phyloP scores from a whole-genome alignment of 2,329 filamentous ascomycete species.

The Cryoendolithus antarcticus region DNA sequence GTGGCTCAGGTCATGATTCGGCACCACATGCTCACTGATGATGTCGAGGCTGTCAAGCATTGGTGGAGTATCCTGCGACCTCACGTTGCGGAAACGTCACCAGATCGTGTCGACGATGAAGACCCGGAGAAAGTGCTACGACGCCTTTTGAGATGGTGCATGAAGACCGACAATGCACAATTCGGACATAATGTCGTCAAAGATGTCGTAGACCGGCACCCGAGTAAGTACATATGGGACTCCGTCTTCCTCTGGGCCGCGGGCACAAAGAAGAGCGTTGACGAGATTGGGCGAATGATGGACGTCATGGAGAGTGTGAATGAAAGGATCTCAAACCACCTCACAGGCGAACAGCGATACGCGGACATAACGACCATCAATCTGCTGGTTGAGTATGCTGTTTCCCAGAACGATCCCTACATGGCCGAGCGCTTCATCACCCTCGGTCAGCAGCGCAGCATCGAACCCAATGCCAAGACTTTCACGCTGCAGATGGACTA shows the following conservation, averaged over 20 bases:
- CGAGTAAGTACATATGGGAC: slow-evolving; percentile 45
- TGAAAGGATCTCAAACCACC: slow-evolving; percentile 20
- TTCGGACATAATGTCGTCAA: slow-evolving; percentile 53
- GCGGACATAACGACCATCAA: slow-evolving; percentile 68
- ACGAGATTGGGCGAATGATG: slow-evolving; percentile 64
- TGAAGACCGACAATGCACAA: slow-evolving; percentile 40
- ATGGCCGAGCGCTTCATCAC: slow-evolving; percentile 61
- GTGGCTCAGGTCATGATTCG: slow-evolving; percentile 20
- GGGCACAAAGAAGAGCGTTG: slow-evolving; percentile 55
- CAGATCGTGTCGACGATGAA: too few species aligned
- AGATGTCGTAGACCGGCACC: slow-evolving; percentile 16
- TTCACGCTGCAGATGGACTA: slow-evolving; percentile 65
- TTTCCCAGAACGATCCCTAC: slow-evolving; percentile 55
- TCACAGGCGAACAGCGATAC: slow-evolving; percentile 29
- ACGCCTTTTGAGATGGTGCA: slow-evolving; percentile 12
- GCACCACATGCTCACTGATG: slow-evolving; percentile 49
- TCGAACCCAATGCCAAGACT: slow-evolving; percentile 57
- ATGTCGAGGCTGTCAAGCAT: slow-evolving; percentile 47
- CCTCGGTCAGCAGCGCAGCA: slow-evolving; percentile 51
- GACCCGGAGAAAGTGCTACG: too few species aligned
- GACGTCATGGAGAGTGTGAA: slow-evolving; percentile 42
- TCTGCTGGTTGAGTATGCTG: slow-evolving; percentile 58
- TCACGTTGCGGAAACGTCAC: too few species aligned
- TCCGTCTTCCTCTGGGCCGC: slow-evolving; percentile 65
- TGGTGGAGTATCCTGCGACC: slow-evolving; percentile 38